Percentiles rank a stretch among this genome's conserved stretches.
Conservation (phyloP, 306 rosid species). For the Dryas alaskensis region DNA sequence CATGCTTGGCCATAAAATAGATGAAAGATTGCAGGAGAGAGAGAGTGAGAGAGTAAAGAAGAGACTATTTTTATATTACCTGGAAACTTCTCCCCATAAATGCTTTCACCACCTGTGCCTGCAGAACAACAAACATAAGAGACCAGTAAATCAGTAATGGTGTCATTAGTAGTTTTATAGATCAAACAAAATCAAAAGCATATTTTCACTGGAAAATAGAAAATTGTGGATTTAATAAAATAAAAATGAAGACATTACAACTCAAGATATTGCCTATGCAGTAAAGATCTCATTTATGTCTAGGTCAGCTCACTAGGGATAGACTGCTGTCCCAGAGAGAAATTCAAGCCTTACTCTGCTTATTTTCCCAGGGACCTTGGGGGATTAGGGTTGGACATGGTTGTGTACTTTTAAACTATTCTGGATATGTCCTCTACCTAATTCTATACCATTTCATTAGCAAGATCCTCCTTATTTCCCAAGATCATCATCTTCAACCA, state of each 20-base stretch:
- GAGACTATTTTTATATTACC: constrained; percentile 42
- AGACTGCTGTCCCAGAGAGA: not conserved
- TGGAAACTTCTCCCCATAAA: constrained; percentile 79
- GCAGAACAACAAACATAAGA: constrained; percentile 26
- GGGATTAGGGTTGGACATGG: not conserved
- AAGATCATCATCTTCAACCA: not conserved
- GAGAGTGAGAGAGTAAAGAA: not conserved
- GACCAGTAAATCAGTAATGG: not conserved
- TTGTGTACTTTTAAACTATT: not conserved
- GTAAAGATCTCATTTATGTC: not conserved
- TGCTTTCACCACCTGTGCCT: constrained; percentile 98
- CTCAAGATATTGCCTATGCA: not conserved
- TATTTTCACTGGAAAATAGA: not conserved
- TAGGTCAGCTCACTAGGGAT: not conserved
- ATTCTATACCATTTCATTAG: not conserved
- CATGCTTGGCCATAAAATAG: no score
- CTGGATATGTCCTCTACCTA: not conserved
- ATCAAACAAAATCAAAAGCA: not conserved
- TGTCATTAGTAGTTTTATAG: not conserved
- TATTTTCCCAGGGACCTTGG: not conserved
- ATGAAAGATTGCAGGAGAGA: not conserved
- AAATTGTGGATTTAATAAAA: not conserved
- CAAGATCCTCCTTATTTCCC: not conserved
- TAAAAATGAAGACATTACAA: not conserved
- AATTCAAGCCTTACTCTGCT: not conserved